Evolutionary conservation across 2,329 filamentous ascomycete genomes (phyloP), one percentile per base, ranked within the genome.

Genomic region (Didymella exigua): DNA sequence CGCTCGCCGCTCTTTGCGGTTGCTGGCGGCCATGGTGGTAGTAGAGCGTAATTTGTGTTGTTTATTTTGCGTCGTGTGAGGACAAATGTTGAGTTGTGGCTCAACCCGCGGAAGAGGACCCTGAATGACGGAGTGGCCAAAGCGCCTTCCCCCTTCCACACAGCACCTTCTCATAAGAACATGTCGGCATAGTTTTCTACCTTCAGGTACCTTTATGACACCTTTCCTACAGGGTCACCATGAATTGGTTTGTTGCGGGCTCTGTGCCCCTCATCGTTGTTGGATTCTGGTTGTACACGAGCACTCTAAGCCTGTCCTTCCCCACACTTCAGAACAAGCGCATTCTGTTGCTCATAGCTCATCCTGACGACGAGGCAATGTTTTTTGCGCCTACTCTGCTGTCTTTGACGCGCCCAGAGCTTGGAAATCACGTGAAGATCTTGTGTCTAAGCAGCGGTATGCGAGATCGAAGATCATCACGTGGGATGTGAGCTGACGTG

Each of bases 301-400:
- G 76, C 27, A 76, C 77, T 55, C 71, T 81, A 56, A 76, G 70
- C 59, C 60, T 59, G 19, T 74, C 82, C 27, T 84, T 90, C 65
- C 89, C 91, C 4, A 83, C 79, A 38, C 79, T 97, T 60, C 82
- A 81, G 65, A 89, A 91, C 79, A 96, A 96, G 82, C 87, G 90
- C 69, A 91, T 99, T 71, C 89, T 90, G 73, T 84, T 99, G 49
- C 82, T 99, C 50, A 98, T 99, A 69, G 95, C 95, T 19, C 95
- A 99, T 78, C 95, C 95, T 0, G 95, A 99, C 77, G 95, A 99
- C 70, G 95, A 99, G 80, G 95, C 93, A 75, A 99, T 99, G 95
- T 99, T 99, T 82, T 99, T 99, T 77, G 87, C 92, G 60, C 95
- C 95, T 0, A 90, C 91, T 0, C 82, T 98, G 13, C 82, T 96